phyloP scores from a whole-genome alignment of 331 rosid species.

The Pyrus hybrid region DNA sequence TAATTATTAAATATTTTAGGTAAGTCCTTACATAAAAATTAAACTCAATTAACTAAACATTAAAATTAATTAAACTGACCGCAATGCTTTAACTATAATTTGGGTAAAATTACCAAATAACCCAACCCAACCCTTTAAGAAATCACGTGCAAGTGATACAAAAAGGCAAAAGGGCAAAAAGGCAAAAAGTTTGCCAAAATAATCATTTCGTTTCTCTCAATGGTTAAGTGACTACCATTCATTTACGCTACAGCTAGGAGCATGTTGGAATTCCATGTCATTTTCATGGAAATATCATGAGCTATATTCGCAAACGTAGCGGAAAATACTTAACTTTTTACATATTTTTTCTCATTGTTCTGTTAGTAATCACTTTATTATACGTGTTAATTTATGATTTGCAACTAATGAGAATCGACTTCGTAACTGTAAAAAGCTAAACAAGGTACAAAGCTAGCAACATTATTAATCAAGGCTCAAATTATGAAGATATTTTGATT shows the following conservation, averaged over 20 bases:
- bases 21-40: no score
- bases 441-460: background rate
- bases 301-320: background rate
- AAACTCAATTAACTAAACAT: background rate
- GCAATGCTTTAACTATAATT: background rate
- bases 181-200: background rate
- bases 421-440: background rate
- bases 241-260: background rate
- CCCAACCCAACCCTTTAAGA: no score
- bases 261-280: background rate
- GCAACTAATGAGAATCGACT: background rate
- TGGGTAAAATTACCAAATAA: background rate
- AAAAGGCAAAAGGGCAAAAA: no score
- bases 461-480: background rate
- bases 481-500: background rate
- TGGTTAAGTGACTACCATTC: constrained; percentile 3
- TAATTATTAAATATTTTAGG: background rate
- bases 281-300: background rate
- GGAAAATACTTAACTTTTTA: background rate
- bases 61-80: background rate
- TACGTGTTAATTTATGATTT: no score
- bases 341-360: background rate
- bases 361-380: background rate
- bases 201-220: background rate
- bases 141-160: background rate